Evolutionary conservation across 202 grass and related monocot genomes (phyloP).

Genomic region (Dendrocalamus latiflorus): DNA sequence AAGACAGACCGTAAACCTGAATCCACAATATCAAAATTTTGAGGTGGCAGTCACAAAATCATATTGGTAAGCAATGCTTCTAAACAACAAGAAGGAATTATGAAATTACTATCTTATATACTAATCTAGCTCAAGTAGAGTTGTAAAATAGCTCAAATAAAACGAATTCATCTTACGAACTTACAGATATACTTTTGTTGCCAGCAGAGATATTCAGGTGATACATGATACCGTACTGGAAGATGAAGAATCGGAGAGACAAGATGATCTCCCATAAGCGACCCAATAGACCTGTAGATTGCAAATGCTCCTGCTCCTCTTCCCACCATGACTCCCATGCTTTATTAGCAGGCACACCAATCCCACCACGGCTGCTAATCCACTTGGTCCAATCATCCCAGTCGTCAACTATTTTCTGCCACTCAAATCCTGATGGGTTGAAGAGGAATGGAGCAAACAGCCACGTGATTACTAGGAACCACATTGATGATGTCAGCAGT

Average conservation of each 20-base stretch:
- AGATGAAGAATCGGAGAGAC: constrained; percentile 78
- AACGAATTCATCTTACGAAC: constrained; percentile 1
- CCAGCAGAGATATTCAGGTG: constrained; percentile 72
- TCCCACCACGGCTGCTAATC: no score
- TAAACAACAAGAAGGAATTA: constrained; percentile 1
- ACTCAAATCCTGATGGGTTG: constrained; percentile 91
- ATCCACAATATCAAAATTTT: constrained; percentile 29
- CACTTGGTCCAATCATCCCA: constrained; percentile 98
- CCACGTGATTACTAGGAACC: constrained; percentile 89
- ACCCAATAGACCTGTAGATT: constrained; percentile 62
- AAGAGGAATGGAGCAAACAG: constrained; percentile 86
- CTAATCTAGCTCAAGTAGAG: constrained; percentile 1
- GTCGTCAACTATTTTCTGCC: constrained; percentile 86
- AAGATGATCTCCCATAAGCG: constrained; percentile 74
- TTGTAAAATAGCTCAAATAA: constrained; percentile 28
- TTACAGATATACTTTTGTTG: constrained; percentile 83
- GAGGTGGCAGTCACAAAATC: not conserved
- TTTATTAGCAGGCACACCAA: no score
- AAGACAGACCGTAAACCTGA: constrained; percentile 92
- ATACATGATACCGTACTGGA: no score
- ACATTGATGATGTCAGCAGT: constrained; percentile 74
- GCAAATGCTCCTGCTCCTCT: no score
- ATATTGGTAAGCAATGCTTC: constrained; percentile 7
- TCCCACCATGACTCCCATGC: no score
- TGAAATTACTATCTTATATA: not conserved